Evolutionary conservation across 495 filamentous ascomycete species (phyloP).

Genomic region (Podospora didyma): DNA sequence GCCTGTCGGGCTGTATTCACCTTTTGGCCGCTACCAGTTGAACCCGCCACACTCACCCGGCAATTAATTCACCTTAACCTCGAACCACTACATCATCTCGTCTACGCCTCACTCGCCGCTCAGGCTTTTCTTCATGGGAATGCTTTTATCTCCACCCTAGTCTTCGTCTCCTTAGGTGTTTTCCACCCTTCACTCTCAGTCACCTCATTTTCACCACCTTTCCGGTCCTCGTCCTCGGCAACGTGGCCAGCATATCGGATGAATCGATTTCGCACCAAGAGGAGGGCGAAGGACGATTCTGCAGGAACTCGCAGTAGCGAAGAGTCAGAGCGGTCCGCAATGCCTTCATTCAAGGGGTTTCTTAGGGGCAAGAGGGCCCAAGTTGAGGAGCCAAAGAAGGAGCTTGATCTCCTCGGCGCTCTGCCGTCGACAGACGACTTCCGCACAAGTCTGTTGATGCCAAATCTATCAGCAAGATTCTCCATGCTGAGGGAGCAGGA

Average conservation of each 20-base stretch:
- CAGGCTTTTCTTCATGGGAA: background rate
- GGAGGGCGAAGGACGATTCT: constrained; percentile 60
- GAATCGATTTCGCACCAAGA: constrained; percentile 73
- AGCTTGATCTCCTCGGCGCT: constrained; percentile 68
- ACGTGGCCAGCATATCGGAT: constrained; percentile 36
- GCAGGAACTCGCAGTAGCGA: constrained; percentile 44
- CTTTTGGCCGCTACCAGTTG: too few species aligned
- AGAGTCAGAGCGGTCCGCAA: constrained; percentile 45
- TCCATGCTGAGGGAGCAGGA: constrained; percentile 95
- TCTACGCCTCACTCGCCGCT: background rate
- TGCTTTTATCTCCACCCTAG: background rate
- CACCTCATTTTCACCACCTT: background rate
- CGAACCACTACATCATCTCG: too few species aligned
- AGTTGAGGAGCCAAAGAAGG: constrained; percentile 53
- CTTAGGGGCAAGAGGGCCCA: constrained; percentile 54
- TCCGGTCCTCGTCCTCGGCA: background rate
- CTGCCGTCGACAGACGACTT: constrained; percentile 86
- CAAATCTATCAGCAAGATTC: constrained; percentile 88
- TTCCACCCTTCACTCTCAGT: background rate
- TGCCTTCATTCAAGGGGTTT: constrained; percentile 51
- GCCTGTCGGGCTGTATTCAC: too few species aligned
- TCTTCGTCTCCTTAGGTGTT: too few species aligned
- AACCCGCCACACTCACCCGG: too few species aligned
- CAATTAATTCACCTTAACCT: too few species aligned
- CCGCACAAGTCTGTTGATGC: constrained; percentile 95